Conservation (phyloP, 257 asterid species). For the Solanum ossicruentum region DNA sequence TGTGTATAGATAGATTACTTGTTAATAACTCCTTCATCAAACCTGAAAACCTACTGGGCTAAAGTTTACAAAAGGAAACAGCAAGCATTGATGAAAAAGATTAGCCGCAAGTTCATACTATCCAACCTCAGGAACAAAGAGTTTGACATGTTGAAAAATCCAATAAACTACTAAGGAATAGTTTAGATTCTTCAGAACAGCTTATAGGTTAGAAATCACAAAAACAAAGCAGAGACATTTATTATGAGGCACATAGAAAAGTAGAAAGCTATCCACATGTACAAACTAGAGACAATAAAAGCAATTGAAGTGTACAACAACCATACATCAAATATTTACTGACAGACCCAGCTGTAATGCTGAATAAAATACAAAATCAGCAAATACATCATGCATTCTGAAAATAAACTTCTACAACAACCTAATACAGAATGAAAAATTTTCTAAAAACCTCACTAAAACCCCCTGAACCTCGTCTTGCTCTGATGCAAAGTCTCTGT, state of each 20-base stretch:
- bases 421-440: not conserved
- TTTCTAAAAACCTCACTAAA: not conserved
- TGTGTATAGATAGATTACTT: not conserved
- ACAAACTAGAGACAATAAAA: not conserved
- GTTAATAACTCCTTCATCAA: not conserved
- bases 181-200: not conserved
- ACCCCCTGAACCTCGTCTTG: not conserved
- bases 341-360: not conserved
- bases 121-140: not conserved
- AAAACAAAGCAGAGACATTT: not conserved
- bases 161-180: not conserved
- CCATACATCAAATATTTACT: not conserved
- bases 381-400: not conserved
- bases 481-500: not conserved
- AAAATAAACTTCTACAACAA: not conserved
- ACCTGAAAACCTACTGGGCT: not conserved
- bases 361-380: not conserved
- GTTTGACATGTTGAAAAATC: not conserved
- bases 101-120: not conserved
- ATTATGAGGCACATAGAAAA: not conserved
- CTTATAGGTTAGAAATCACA: not conserved
- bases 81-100: not conserved
- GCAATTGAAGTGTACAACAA: not conserved
- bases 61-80: not conserved
- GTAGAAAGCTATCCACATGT: not conserved